Evolutionary conservation across 768 basidiomycete species (phyloP).

Genomic region (Pleurotus sapidus): DNA sequence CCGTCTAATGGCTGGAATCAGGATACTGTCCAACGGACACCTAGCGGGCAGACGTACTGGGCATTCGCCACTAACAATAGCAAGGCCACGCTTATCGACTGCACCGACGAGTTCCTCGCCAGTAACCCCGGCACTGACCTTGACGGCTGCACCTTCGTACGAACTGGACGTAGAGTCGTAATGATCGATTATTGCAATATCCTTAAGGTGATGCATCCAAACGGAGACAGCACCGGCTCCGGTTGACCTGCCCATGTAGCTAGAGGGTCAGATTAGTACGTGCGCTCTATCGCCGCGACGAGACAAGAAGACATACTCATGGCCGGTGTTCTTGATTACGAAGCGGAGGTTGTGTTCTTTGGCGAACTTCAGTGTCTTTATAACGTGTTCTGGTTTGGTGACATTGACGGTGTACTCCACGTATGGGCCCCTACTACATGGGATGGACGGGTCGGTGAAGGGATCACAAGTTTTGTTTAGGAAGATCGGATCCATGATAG

Average conservation of each 20-base stretch:
- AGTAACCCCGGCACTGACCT: conserved; percentile 27
- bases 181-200: conserved; percentile 24
- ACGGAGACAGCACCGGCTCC: conserved; percentile 36
- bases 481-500: conserved; percentile 17
- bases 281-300: background rate
- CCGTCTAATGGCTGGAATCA: conserved; percentile 23
- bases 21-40: background rate
- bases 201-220: conserved; percentile 36
- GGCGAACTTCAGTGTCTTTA: conserved; percentile 32
- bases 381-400: background rate
- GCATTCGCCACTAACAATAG: conserved; percentile 2
- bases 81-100: background rate
- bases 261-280: conserved; percentile 23
- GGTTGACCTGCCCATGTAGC: conserved; percentile 42
- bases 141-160: conserved; percentile 17
- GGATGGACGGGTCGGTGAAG: conserved; percentile 9
- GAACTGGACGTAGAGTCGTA: conserved; percentile 13
- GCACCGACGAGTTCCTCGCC: conserved; percentile 16
- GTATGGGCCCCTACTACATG: conserved; percentile 14
- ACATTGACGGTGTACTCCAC: conserved; percentile 13
- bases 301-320: conserved; percentile 12
- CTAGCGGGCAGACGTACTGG: conserved; percentile 8
- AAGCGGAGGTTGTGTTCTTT: conserved; percentile 30
- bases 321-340: conserved; percentile 35
- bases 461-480: conserved; percentile 19